Evolutionary conservation across 106 monocot species (phyloP), one percentile per base, ranked within the genome.

Genomic region (Dendrobium huoshanense): DNA sequence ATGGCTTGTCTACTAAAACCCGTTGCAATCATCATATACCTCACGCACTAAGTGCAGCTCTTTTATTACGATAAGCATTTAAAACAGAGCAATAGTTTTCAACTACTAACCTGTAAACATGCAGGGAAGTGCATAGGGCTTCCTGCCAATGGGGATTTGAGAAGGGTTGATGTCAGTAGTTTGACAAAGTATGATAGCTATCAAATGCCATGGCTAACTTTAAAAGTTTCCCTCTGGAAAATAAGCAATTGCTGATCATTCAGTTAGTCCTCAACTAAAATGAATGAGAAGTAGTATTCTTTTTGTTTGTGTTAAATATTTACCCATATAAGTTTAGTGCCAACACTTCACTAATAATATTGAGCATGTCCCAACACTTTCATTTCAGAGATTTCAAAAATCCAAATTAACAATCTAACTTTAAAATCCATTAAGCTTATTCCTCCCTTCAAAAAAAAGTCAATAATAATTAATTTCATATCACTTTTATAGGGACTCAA

Each of bases 401-500:
- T 37, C 37, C 37, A 37, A 37, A 37, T 37, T 37, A 37, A 37
- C 37, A 37, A 37, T 37, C 37, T 37, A 37, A 37, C 37, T 37
- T 37, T 37, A 37, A 37, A 37, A 37, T 37, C 3, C 37, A 3
- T 37, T 37, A 37, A 37, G 37, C 37, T 37, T 37, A 37, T 37
- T 37, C 37, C 37, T 37, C 37, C 37, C 3, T 37, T 37, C 31
- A 31, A 31, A 31, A 37, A 37, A 37, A 37, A 37, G 37, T 37
- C 3, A 2, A 37, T 37, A 37, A 37, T 37, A 2, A 37, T 37
- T 2, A 37, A 37, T 3, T 37, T 37, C 37, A 37, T 37, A 37
- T 61, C 61, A 61, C n/a, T 61, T 61, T 61, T n/a, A 61, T n/a
- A 65, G 19, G 42, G 58, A 61, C 61, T 61, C 61, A 22, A 61